These are phyloP conservation scores for Sinapis alba DNA, from an alignment of 441 rosid species.

Conservation along the genomic window DNA sequence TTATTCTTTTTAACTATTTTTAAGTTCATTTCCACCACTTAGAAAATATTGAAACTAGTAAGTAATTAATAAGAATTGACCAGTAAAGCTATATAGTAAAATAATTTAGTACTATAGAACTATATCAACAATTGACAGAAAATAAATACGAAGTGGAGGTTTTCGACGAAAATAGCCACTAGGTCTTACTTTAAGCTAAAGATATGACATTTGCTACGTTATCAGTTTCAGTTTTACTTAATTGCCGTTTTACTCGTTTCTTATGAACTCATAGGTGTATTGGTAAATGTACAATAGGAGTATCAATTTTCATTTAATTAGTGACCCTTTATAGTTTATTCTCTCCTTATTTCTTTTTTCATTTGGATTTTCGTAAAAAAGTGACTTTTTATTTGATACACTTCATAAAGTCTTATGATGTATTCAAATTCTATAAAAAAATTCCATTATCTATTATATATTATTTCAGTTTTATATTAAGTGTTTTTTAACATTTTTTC, in stretches of 20 bases:
- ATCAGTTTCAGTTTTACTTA: neutral
- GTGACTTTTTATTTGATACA: neutral
- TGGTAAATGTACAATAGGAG: neutral
- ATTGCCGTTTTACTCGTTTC: neutral
- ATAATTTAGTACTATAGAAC: neutral
- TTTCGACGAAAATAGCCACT: too few species aligned
- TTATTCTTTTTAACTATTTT: neutral
- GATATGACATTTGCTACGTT: neutral
- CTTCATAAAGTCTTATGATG: neutral
- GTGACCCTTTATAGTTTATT: neutral
- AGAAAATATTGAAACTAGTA: neutral
- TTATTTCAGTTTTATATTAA: too few species aligned
- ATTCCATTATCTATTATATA: too few species aligned
- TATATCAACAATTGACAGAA: neutral
- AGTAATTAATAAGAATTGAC: neutral
- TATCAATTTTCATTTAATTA: neutral
- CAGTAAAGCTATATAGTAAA: neutral
- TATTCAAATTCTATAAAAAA: neutral
- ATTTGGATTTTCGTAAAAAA: neutral
- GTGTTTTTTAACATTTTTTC: too few species aligned
- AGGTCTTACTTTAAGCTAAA: neutral
- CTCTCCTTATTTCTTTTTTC: neutral
- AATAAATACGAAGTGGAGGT: neutral
- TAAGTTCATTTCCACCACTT: neutral
- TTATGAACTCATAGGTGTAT: neutral